Evolutionary conservation across 2,329 filamentous ascomycete species (phyloP).

Genomic region (Blastomyces gilchristii): DNA sequence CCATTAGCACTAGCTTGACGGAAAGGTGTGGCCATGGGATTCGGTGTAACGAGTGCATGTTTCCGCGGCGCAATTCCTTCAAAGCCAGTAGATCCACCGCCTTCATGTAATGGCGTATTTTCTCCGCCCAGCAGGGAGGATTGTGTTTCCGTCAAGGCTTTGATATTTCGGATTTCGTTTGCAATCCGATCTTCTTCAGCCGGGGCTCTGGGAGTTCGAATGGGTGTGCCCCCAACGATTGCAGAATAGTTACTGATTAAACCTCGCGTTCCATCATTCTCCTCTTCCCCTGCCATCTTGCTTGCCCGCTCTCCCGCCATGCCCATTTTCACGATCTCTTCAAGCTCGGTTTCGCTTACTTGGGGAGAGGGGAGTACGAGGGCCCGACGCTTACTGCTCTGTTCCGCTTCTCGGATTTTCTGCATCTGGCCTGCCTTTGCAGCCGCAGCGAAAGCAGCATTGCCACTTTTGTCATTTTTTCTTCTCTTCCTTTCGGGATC

Average conservation of each 20-base stretch:
- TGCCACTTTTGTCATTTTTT: slow-evolving; percentile 80
- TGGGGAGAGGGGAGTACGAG: slow-evolving; percentile 82
- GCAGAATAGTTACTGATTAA: slow-evolving; percentile 78
- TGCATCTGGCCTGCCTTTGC: slow-evolving; percentile 90
- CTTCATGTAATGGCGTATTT: slow-evolving; percentile 79
- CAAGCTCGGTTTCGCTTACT: slow-evolving; percentile 82
- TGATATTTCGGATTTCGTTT: slow-evolving; percentile 91
- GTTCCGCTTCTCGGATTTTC: slow-evolving; percentile 88
- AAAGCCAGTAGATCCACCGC: slow-evolving; percentile 73
- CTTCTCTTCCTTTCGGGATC: slow-evolving; percentile 68
- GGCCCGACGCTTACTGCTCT: slow-evolving; percentile 80
- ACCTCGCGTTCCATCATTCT: slow-evolving; percentile 75
- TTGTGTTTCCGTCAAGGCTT: slow-evolving; percentile 83
- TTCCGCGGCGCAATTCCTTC: slow-evolving; percentile 72
- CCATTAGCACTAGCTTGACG: slow-evolving; percentile 50
- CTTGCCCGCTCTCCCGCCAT: slow-evolving; percentile 83
- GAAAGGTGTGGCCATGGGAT: slow-evolving; percentile 86
- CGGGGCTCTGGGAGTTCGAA: slow-evolving; percentile 82
- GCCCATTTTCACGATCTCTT: slow-evolving; percentile 98
- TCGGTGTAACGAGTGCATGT: slow-evolving; percentile 79
- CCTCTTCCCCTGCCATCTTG: slow-evolving; percentile 60
- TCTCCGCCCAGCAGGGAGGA: slow-evolving; percentile 89
- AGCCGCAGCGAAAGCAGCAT: slow-evolving; percentile 72
- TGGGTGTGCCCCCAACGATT: slow-evolving; percentile 71
- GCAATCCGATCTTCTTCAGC: slow-evolving; percentile 91